phyloP scores from a whole-genome alignment of 169 alveolate genomes.

The Cryptosporidium andersoni region DNA sequence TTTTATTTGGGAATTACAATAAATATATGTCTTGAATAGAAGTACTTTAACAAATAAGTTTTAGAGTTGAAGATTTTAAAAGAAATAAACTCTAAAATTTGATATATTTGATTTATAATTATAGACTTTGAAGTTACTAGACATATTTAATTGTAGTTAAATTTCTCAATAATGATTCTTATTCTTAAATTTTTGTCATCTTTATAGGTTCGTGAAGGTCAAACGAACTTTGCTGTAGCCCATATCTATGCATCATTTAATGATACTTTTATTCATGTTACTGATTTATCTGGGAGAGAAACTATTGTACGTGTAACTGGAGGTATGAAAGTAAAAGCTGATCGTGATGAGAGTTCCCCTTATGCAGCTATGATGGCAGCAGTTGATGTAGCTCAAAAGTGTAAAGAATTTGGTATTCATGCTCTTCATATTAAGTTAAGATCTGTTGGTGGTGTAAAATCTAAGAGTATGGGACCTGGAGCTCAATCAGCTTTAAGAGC shows the following conservation, averaged over 20 bases:
- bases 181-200: not conserved
- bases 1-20: not conserved
- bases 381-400: conserved; percentile 96
- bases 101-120: too few relatives aligned
- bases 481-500: conserved; percentile 99
- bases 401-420: conserved; percentile 96
- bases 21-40: not conserved
- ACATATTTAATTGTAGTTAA: not conserved
- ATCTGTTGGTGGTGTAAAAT: conserved; percentile 97
- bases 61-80: not conserved
- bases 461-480: conserved; percentile 99
- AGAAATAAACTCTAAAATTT: too few relatives aligned
- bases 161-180: not conserved
- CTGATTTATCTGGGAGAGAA: conserved; percentile 99
- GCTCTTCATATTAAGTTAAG: conserved; percentile 98
- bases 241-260: conserved; percentile 99
- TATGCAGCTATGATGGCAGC: conserved; percentile 99
- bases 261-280: conserved; percentile 99
- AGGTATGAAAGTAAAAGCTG: conserved; percentile 99
- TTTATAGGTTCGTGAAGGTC: conserved; percentile 87
- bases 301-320: conserved; percentile 99
- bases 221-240: conserved; percentile 97
- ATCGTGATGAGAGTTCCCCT: conserved; percentile 99
- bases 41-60: not conserved
- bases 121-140: too few relatives aligned